Evolutionary conservation across 2,329 filamentous ascomycete genomes (phyloP).

Genomic region (Cercospora berteroae): DNA sequence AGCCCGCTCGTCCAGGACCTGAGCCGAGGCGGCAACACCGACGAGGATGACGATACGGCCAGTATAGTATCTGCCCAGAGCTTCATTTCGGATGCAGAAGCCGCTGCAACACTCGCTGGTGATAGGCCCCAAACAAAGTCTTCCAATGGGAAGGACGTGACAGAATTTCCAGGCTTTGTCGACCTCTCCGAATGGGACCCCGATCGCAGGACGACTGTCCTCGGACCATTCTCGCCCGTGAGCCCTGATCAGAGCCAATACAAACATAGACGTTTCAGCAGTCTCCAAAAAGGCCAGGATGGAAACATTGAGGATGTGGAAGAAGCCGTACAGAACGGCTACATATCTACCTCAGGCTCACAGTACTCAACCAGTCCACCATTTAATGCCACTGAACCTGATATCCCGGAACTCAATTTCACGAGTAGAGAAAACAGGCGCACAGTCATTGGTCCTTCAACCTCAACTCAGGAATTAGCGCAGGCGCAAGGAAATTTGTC

Average conservation of each 20-base stretch:
- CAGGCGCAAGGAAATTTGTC: not conserved
- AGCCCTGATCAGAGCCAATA: slow-evolving; percentile 2
- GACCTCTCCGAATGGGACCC: slow-evolving; percentile 22
- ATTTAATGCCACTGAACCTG: not conserved
- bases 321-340: not conserved
- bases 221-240: slow-evolving; percentile 17
- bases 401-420: not conserved
- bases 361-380: slow-evolving; percentile 11
- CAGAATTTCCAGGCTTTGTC: slow-evolving; percentile 15
- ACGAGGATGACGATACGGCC: slow-evolving; percentile 24
- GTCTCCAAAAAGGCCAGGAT: slow-evolving; percentile 21
- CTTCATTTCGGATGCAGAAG: slow-evolving; percentile 32
- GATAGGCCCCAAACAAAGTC: not conserved
- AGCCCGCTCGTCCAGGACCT: slow-evolving; percentile 21
- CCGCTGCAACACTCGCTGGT: slow-evolving; percentile 18
- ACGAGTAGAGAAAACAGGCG: slow-evolving; percentile 17
- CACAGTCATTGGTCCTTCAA: slow-evolving; percentile 24
- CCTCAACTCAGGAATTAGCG: slow-evolving; percentile 7
- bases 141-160: slow-evolving; percentile 7
- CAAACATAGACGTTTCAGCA: slow-evolving; percentile 22
- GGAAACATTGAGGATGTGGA: slow-evolving; percentile 21
- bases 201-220: slow-evolving; percentile 23
- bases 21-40: slow-evolving; percentile 12
- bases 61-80: slow-evolving; percentile 25
- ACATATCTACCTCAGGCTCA: slow-evolving; percentile 7